phyloP scores from a whole-genome alignment of 306 rosid genomes.

The Gleditsia sinensis region DNA sequence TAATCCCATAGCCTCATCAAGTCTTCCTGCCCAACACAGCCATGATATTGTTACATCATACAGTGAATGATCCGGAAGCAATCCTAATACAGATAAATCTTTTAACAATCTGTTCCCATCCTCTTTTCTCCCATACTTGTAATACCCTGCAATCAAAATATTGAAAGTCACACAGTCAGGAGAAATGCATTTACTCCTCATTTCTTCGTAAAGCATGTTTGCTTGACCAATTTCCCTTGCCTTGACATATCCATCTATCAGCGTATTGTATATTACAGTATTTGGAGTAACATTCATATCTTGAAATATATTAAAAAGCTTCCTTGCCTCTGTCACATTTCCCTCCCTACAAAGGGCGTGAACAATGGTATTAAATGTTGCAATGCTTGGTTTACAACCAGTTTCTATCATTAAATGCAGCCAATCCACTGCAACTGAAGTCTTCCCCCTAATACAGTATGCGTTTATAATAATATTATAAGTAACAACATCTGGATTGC shows the following conservation, averaged over 20 bases:
- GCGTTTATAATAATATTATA: conserved; percentile 64
- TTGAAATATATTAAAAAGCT: conserved; percentile 52
- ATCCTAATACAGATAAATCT: conserved; percentile 45
- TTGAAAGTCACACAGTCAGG: conserved; percentile 79
- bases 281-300: conserved; percentile 46
- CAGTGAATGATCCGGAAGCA: conserved; percentile 45
- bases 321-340: conserved; percentile 58
- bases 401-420: conserved; percentile 51
- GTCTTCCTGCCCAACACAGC: conserved; percentile 74
- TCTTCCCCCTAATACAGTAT: conserved; percentile 54
- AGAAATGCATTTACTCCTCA: conserved; percentile 55
- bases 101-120: conserved; percentile 54
- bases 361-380: conserved; percentile 50
- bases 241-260: conserved; percentile 79
- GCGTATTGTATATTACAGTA: conserved; percentile 50
- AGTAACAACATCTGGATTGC: conserved; percentile 53
- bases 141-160: conserved; percentile 68
- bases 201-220: conserved; percentile 63
- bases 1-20: conserved; percentile 55
- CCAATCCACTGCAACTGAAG: conserved; percentile 52
- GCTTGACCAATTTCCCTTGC: conserved; percentile 74
- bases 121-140: conserved; percentile 66
- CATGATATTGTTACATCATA: conserved; percentile 55
- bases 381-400: conserved; percentile 57
- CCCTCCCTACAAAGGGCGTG: conserved; percentile 81